Base-by-base conservation (phyloP, 139 green algal genomes). In the Tetradesmus lagerheimii region DNA sequence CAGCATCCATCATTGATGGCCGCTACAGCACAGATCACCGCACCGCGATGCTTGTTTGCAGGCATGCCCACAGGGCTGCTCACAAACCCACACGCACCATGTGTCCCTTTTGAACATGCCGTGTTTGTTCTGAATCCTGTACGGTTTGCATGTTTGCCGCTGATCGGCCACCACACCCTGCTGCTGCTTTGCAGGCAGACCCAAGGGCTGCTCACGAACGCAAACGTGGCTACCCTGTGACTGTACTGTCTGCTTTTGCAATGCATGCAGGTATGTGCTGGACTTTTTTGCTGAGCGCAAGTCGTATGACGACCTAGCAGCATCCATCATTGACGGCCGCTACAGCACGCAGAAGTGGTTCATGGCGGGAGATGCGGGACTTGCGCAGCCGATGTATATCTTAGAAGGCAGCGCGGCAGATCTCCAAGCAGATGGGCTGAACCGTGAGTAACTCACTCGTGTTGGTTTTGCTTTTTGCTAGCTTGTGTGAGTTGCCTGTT, bases 281-380 rank as follows among this genome's bases (percentile, higher is more conserved):
- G 82, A 53, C 53, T 87, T 53, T 8, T 15, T 87, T 78, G 53
- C 82, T 79, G 82, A 79, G 80, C 80, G 80, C 47, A 86, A 86
- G 80, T 47, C 29, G 9, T 75, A 76, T 15, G 47, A 43, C 18
- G 80, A 86, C 34, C n/a, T 86, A 15, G 57, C 50, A 16, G 29
- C 47, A 8, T 86, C 80, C 18, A 86, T 86, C 50, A 47, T 74
- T 20, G 80, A 86, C 53, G 80, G 80, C 12, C 80, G 80, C 45
- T 86, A 75, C 31, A 75, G 47, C 25, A 27, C 31, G 11, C 80
- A 86, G 50, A 74, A 75, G 31, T 74, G 47, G 80, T n/a, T 45
- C 45, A 86, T 86, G 80, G 80, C 80, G 43, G n/a, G 80, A 9
- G n/a, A 74, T 16, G 80, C 53, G 1, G 82, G 45, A 0, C 27